Evolutionary conservation across 176 grass and related monocot genomes (phyloP), one percentile per base, ranked within the genome.

Genomic region (Pontederia crassipes): DNA sequence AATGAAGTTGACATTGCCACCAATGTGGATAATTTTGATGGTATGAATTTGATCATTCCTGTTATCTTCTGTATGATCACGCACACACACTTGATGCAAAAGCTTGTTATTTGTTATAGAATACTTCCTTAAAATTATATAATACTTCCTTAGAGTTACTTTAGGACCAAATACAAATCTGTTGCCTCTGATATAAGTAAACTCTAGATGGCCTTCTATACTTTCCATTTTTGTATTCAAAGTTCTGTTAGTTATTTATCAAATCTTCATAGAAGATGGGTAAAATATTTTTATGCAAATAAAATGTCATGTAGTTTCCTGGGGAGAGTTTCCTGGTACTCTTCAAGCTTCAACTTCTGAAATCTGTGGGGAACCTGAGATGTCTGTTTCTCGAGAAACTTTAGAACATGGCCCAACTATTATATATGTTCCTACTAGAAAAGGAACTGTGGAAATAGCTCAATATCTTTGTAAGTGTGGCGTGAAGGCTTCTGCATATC

Each of bases 391-490:
- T 49, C 82, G 78, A 55, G 46, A 46, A 71, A 69, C 49, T 87
- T 68, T 83, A 20, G 72, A 87, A 71, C 71, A 69, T 68, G 86
- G 91, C 67, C 80, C 86, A 82, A 96, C 91, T 45, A 90, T 96
- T 82, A 54, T 96, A 60, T 90, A 96, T 67, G 81, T 96, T 16
- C 91, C 91, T 59, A 96, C 91, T 15, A 90, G 91, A 76, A 87
- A 85, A 82, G 72, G 87, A 72, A 87, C 91, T 18, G 54, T 87
- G 49, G 71, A 79, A 46, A 18, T 96, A 79, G 80, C 91, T 56
- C 64, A 72, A 54, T 90, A 78, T 72, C 73, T 96, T 74, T 90
- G 78, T 68, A 83, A 68, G 55, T 85, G 72, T 77, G 83, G 86
- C 71, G 72, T 96, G 18, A 96, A 20, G 79, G 91, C 91, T 73